phyloP scores from a whole-genome alignment of 495 filamentous ascomycete genomes.

The Aspergillus bridgeri region DNA sequence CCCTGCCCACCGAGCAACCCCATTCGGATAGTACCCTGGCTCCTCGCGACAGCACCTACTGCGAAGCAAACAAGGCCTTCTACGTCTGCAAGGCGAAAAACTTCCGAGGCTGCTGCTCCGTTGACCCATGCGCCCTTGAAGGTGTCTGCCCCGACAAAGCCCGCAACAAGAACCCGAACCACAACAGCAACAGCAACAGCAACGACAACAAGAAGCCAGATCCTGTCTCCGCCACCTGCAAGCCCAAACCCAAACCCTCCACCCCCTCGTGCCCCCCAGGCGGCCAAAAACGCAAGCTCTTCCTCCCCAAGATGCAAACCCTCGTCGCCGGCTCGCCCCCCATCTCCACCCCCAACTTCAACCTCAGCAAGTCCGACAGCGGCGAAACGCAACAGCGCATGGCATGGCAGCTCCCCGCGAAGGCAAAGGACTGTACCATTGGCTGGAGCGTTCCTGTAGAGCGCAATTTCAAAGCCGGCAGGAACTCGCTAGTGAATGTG shows the following conservation, averaged over 20 bases:
- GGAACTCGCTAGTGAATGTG: constrained; percentile 4
- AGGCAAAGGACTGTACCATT: neutral
- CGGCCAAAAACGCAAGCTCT: neutral
- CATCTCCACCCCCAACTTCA: constrained; percentile 5
- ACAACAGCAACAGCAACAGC: constrained; percentile 1
- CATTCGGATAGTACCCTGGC: neutral
- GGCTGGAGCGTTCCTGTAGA: neutral
- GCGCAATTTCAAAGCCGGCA: constrained; percentile 4
- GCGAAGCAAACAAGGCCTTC: neutral
- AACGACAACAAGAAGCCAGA: neutral
- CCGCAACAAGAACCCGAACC: too few species aligned
- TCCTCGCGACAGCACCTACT: constrained; percentile 8
- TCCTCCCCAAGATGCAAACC: constrained; percentile 1
- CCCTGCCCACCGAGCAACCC: constrained; percentile 3
- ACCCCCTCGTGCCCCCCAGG: neutral
- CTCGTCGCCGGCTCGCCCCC: neutral
- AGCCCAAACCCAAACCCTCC: neutral
- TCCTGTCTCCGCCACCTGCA: too few species aligned
- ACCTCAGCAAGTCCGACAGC: constrained; percentile 2
- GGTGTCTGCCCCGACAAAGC: constrained; percentile 1
- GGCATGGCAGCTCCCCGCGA: neutral
- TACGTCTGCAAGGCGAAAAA: constrained; percentile 6
- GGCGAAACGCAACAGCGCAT: neutral
- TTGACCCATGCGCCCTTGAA: constrained; percentile 8
- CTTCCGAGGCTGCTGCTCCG: constrained; percentile 12